Evolutionary conservation across 441 rosid species (phyloP), one percentile per base, ranked within the genome.

Genomic region (Euphorbia celastroides): DNA sequence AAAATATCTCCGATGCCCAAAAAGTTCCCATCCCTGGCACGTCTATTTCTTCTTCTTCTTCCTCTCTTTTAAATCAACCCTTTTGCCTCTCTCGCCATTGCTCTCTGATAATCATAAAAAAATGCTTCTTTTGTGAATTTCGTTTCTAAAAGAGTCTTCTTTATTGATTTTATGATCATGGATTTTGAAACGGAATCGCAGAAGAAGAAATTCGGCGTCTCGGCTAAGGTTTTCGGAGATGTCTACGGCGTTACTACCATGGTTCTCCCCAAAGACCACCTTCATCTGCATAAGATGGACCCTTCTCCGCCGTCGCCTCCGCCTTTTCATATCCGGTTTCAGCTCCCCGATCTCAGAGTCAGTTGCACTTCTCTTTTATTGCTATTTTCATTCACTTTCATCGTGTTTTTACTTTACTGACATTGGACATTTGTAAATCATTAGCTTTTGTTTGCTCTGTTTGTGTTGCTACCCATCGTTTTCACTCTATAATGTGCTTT

Each of bases 321-420:
- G 58, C 17, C 82, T 71, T 65, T 88, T 70, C 71, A 81, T 71
- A 79, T 82, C 59, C 92, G 84, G 8, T 80, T 81, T 75, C 94
- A 82, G 63, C 68, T 81, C 32, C 91, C 96, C 66, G 86, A 86
- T 77, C 74, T 87, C 34, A 78, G 73, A 62, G 94, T 88, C 34
- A 67, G 78, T 70, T 61, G 8, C 57, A 5, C 20, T 5, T 17
- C 6, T 48, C 6, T 16, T 44, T 44, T 38, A 19, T n/a, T 19
- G 2, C 12, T 19, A 19, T 6, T 20, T n/a, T 22, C n/a, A 19
- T 6, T 20, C 7, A 8, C 19, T 8, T n/a, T 0, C n/a, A 41
- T 62, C 25, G 27, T 36, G n/a, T 23, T 42, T 4, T 0, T 20
- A 3, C 27, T 16, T 27, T 17, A 5, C 20, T 6, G 7, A 1